Evolutionary conservation across 345 rosid species (phyloP), one percentile per base, ranked within the genome.

Genomic region (Boechera stricta): DNA sequence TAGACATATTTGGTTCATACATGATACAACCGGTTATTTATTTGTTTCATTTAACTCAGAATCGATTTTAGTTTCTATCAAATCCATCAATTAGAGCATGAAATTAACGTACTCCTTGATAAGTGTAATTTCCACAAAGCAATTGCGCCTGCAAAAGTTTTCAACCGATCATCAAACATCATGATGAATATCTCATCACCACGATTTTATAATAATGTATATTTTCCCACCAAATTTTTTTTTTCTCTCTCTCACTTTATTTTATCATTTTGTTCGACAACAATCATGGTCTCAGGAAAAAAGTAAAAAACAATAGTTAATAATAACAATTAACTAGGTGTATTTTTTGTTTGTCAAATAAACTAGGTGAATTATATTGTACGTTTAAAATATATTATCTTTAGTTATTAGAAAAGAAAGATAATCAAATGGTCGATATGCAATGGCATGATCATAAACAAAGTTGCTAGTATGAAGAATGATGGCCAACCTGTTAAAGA

Each of bases 181-280:
- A 77, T 77, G 66, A 71, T 77, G 67, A 55, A 71, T 69, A 77
- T 71, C 72, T 77, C 72, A 71, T 77, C 76, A 64, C 54, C 41
- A 55, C 65, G 76, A 56, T 77, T 77, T 64, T 64, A 71, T 77
- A 71, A 55, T 71, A 56, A 77, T 71, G 52, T 36, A 53, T 55
- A 4, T 70, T 28, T 70, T 77, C 53, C 59, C 52, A 71, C 60
- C 65, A 15, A 21, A 1, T 21, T 21, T 4, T 18, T 10, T 18
- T 18, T 49, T 1, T 4, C 1, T 1, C 3, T 29, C 2, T 39
- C 0, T 7, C 12, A 3, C 12, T 5, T 18, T 2, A 11, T 16
- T 18, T 45, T 8, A 13, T 58, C 42, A 56, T 33, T 15, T 39
- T 28, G 18, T 29, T 72, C 53, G 69, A 72, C 71, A 31, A 32